Base-by-base conservation (phyloP, 345 rosid genomes). In the Eucalyptus polyanthemos region DNA sequence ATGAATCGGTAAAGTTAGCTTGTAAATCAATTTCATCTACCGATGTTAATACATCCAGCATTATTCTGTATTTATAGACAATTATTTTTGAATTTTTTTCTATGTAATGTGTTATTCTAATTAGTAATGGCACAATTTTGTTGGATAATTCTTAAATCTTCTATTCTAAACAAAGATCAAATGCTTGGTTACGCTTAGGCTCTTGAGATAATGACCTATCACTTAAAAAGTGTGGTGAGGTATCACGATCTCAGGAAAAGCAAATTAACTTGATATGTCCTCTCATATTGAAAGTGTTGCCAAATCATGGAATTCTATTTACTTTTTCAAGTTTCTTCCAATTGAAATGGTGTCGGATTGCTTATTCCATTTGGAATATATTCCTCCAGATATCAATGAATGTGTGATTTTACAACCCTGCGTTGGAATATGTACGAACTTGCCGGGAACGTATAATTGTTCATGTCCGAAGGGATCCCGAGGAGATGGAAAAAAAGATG, bases 391-490 rank as follows among this genome's bases (percentile, higher is more conserved):
- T 81, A 87, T 90, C 17, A 8, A 93, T 40, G 94, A 93, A 62
- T 91, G 94, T 5, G n/a, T 11, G 29, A 53, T 50, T 49, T 44
- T 50, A 16, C 25, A 53, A 14, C 27, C 49, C 25, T 69, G 88
- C 24, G 12, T 21, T 2, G 22, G 76, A 65, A 65, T 15, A 65
- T 88, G 88, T 34, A 11, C 16, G 6, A 90, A 88, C 40, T 67
- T 89, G 5, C 3, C 7, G 3, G 94, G 96, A 31, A 87, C 19
- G 85, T 92, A 62, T 19, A 17, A 47, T 3, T 95, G 96, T 72
- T 14, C 14, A 1, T 95, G 94, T 89, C 89, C 76, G 10, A 80
- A 89, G 21, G 92, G 92, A 5, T 88, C 86, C 88, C 53, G 54
- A 13, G 93, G 94, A 3, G 90, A 93, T 27, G 93, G 92, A 4